A percentile compares a stretch with the other conserved stretches of the same genome.
These are phyloP conservation scores for Aspergillus viridinutans DNA, from an alignment of 2,329 filamentous ascomycete genomes.

Conservation along the genomic window DNA sequence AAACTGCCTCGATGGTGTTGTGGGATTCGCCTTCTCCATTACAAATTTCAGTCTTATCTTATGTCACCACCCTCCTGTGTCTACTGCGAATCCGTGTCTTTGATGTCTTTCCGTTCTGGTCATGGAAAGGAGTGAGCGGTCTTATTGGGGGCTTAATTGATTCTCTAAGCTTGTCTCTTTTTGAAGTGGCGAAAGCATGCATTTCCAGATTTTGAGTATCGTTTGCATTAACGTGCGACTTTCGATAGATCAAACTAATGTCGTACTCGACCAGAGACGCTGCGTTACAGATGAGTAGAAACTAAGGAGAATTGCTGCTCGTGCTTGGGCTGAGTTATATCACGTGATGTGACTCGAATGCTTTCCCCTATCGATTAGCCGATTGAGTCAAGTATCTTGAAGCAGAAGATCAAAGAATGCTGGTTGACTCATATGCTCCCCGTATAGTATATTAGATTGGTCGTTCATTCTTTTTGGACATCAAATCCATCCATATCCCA, in stretches of 20 bases:
- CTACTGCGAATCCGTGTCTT: conserved; percentile 3
- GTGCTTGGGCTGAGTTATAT: not conserved
- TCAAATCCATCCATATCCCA: conserved; percentile 10
- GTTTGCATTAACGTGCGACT: not conserved
- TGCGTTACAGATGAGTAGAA: not conserved
- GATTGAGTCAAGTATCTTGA: not conserved
- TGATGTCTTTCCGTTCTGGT: conserved; percentile 1
- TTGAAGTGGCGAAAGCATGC: conserved; percentile 7
- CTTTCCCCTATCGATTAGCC: not conserved
- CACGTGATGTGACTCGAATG: conserved; percentile 10
- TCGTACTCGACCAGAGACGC: not conserved
- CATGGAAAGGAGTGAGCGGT: conserved; percentile 24
- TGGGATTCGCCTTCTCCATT: conserved; percentile 11
- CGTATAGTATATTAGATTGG: not conserved
- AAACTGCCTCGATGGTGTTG: conserved; percentile 18
- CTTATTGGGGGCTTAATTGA: conserved; percentile 14
- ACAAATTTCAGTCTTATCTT: conserved; percentile 7
- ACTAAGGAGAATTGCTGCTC: not conserved
- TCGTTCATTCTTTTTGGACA: conserved; percentile 5
- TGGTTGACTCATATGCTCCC: not conserved
- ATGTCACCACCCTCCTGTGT: conserved; percentile 3
- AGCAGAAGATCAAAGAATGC: not conserved
- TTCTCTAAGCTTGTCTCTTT: conserved; percentile 9
- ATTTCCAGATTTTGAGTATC: not conserved
- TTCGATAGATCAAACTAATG: not conserved